Percentiles rank a stretch among this genome's conserved stretches.
Evolutionary conservation across 164 flowering plant species (phyloP).

Genomic region (Kalanchoe fedtschenkoi): DNA sequence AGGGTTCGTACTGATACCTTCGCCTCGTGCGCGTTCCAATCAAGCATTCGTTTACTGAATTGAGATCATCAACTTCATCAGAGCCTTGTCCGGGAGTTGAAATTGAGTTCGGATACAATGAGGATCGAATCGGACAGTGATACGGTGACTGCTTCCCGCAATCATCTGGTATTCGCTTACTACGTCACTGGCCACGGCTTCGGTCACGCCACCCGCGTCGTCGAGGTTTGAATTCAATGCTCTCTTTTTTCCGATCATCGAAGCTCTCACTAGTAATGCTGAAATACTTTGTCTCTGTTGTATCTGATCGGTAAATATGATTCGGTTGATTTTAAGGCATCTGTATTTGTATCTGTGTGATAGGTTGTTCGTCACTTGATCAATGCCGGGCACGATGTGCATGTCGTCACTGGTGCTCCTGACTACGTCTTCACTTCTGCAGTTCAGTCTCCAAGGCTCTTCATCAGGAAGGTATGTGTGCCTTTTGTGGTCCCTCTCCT

Average conservation of each 20-base stretch:
- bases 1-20: no score
- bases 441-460: conserved; percentile 71
- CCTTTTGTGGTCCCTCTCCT: no score
- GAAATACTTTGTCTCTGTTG: neutral
- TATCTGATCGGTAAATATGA: no score
- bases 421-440: conserved; percentile 83
- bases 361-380: conserved; percentile 85
- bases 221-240: conserved; percentile 43
- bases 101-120: conserved; percentile 16
- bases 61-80: no score
- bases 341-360: no score
- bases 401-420: conserved; percentile 90
- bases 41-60: no score
- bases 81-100: no score
- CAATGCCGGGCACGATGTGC: conserved; percentile 83
- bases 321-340: no score
- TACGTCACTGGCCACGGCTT: conserved; percentile 98
- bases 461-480: conserved; percentile 69
- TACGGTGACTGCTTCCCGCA: conserved; percentile 24
- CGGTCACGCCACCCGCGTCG: conserved; percentile 98
- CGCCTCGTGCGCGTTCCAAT: no score
- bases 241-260: no score
- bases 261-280: neutral
- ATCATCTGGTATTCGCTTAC: conserved; percentile 74
- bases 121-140: conserved; percentile 25